Evolutionary conservation across 352 stramenopile genomes (phyloP).

Genomic region (Pythium folliculosum): DNA sequence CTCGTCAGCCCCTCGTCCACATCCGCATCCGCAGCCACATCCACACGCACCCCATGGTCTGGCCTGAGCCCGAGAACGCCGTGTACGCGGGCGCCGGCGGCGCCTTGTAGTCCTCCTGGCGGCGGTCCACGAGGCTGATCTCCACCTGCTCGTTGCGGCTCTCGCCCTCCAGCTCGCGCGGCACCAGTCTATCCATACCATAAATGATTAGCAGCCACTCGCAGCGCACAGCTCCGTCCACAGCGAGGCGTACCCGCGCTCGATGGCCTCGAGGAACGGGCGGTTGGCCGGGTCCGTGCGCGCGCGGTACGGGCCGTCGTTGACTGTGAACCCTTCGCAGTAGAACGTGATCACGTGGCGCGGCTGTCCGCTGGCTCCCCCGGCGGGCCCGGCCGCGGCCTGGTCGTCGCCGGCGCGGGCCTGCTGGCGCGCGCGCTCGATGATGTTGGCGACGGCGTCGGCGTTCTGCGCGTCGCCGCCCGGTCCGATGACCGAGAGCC

Average conservation of each 20-base stretch:
- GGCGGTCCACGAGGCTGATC: constrained; percentile 86
- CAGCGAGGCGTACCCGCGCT: constrained; percentile 42
- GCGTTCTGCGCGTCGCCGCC: constrained; percentile 33
- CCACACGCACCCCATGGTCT: constrained; percentile 39
- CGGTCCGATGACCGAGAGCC: constrained; percentile 70
- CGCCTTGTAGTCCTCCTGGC: constrained; percentile 79
- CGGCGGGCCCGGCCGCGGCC: constrained; percentile 12
- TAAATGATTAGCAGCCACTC: not conserved
- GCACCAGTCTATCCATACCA: constrained; percentile 66
- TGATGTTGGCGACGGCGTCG: constrained; percentile 82
- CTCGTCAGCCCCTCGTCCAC: not conserved
- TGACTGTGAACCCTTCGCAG: constrained; percentile 82
- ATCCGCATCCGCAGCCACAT: not conserved
- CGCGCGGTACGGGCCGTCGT: constrained; percentile 74
- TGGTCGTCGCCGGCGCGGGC: constrained; percentile 34
- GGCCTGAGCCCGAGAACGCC: constrained; percentile 82
- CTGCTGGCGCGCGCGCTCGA: constrained; percentile 77
- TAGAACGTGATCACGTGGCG: constrained; percentile 86
- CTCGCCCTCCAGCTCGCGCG: constrained; percentile 72
- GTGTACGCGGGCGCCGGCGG: constrained; percentile 76
- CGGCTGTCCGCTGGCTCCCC: constrained; percentile 25
- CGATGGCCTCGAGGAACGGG: constrained; percentile 80
- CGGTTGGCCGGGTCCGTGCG: constrained; percentile 72
- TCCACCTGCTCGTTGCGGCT: constrained; percentile 71
- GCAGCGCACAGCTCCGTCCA: not conserved